A percentile compares a stretch with the other conserved stretches of the same genome.
Evolutionary conservation across 108 stramenopile species (phyloP).

Genomic region (Bacterosira constricta): DNA sequence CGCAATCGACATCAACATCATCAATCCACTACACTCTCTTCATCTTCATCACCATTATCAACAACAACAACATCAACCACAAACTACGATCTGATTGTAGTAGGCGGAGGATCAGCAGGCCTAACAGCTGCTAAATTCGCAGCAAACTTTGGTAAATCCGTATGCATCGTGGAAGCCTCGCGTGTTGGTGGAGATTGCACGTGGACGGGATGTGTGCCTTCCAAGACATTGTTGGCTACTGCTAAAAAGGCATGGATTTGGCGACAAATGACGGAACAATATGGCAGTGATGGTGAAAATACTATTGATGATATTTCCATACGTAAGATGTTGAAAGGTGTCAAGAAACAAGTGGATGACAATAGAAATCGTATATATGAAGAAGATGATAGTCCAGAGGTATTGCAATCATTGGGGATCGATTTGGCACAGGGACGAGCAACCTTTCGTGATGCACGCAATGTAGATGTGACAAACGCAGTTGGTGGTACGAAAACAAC

Average conservation of each 20-base stretch:
- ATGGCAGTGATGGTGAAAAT: background rate
- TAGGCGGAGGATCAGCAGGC: constrained; percentile 82
- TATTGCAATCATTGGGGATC: constrained; percentile 42
- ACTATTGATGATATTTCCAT: background rate
- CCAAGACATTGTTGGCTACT: constrained; percentile 74
- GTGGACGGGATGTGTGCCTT: constrained; percentile 88
- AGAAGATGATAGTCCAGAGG: constrained; percentile 62
- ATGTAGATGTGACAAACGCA: constrained; percentile 14
- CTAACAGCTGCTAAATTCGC: constrained; percentile 85
- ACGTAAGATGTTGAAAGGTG: constrained; percentile 23
- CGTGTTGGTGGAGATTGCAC: constrained; percentile 87
- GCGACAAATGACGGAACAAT: constrained; percentile 31
- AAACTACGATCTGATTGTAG: constrained; percentile 76
- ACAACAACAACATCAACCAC: background rate
- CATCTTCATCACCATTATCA: background rate
- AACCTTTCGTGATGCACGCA: constrained; percentile 22
- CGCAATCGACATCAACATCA: background rate
- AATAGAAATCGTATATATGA: constrained; percentile 57
- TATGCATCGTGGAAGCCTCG: constrained; percentile 69
- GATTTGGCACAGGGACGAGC: constrained; percentile 45
- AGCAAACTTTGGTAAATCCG: constrained; percentile 64
- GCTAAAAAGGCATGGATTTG: constrained; percentile 62
- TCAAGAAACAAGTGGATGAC: constrained; percentile 31
- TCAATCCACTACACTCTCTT: background rate
- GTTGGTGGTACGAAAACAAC: background rate